These are phyloP conservation scores for Nakazawaea pomicola DNA, from an alignment of 805 yeast species.

Conservation along the genomic window DNA sequence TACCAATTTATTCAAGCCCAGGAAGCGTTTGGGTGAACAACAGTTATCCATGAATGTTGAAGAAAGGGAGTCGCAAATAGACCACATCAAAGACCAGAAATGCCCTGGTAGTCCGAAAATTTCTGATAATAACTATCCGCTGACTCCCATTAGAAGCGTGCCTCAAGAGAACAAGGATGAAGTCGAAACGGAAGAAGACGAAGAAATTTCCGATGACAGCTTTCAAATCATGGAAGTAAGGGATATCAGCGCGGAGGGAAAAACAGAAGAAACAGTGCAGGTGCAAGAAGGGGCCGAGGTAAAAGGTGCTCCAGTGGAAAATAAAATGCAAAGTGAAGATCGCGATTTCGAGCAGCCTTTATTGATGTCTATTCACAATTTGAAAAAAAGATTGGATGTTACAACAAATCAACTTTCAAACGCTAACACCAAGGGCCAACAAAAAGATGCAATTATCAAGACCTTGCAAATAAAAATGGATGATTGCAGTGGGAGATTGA, in stretches of 20 bases:
- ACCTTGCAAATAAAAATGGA: neutral
- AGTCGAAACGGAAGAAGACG: neutral
- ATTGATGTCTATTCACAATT: constrained; percentile 3
- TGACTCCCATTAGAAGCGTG: neutral
- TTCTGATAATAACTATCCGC: neutral
- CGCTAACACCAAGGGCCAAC: constrained; percentile 9
- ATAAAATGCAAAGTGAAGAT: neutral
- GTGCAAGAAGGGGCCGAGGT: no score
- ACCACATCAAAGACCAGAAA: no score
- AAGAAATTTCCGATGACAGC: constrained; percentile 1
- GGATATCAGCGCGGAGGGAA: no score
- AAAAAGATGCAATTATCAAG: constrained; percentile 12
- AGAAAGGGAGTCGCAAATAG: no score
- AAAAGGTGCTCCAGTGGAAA: no score
- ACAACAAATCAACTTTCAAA: neutral
- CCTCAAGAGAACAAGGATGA: no score
- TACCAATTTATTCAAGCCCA: constrained; percentile 14
- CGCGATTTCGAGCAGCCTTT: constrained; percentile 8
- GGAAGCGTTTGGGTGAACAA: neutral
- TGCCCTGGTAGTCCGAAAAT: neutral
- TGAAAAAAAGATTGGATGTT: constrained; percentile 7
- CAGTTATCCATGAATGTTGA: neutral
- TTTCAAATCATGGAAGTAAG: constrained; percentile 7
- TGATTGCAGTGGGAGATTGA: neutral
- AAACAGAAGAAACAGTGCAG: no score